Evolutionary conservation across 495 filamentous ascomycete genomes (phyloP), one percentile per base, ranked within the genome.

Genomic region (Podospora pseudoanserina): DNA sequence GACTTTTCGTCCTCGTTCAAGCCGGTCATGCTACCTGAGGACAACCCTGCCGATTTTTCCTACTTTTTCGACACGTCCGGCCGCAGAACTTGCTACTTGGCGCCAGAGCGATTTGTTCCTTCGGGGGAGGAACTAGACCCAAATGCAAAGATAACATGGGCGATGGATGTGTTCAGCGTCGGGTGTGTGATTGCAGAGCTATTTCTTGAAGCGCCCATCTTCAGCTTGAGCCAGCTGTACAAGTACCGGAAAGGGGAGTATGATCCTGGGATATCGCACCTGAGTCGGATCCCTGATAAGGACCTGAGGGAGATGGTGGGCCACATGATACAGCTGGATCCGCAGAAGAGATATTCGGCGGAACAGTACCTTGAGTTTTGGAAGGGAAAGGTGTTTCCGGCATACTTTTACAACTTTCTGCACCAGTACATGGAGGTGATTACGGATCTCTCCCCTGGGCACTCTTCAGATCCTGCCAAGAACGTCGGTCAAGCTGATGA

Each of bases 111-210:
- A 28, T 99, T 99, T 71, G 76, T 96, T 18, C 84, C 85, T 5
- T 83, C 89, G 2, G 89, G 88, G 2, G 86, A 91, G 72, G 85
- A 88, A 61, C 82, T 84, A 7, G 88, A 77, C 18, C 81, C 83
- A 2, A 82, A 90, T 20, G 86, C 85, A 26, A 85, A 85, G 67
- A 72, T 83, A 28, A 85, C 80, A 18, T 97, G 95, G 93, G 93
- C 93, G 53, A 99, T 99, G 96, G 96, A 99, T 76, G 91, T 99
- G 30, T 99, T 99, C 80, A 97, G 95, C 79, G 91, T 89, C 49
- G 95, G 95, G 11, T 99, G 96, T 74, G 96, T 98, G 23, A 97
- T 99, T 72, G 96, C 96, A 4, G 96, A 99, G 77, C 83, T 99
- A 3, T 98, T 98, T 70, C 85, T 97, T n/a, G 96, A 99, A 77